A percentile compares a stretch with the other conserved stretches of the same genome.
These are phyloP conservation scores for Exidia glandulosa DNA, from an alignment of 768 basidiomycete species.

Conservation along the genomic window DNA sequence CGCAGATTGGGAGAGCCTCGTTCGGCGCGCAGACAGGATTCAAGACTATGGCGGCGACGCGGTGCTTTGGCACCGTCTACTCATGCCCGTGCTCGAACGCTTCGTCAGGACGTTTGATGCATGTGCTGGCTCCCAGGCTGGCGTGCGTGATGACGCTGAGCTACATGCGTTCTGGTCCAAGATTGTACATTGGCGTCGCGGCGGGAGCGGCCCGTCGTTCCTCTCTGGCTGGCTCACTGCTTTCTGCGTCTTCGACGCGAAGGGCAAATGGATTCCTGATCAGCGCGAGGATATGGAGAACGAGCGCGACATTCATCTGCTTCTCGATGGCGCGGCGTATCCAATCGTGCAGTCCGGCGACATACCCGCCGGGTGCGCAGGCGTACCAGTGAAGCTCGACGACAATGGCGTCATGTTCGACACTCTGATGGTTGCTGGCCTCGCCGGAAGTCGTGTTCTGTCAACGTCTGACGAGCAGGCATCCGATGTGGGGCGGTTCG, in stretches of 20 bases:
- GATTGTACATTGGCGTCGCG: constrained; percentile 1
- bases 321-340: constrained; percentile 7
- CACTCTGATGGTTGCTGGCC: constrained; percentile 20
- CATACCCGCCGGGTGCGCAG: constrained; percentile 20
- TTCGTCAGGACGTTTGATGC: constrained; percentile 20
- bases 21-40: constrained; percentile 27
- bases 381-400: constrained; percentile 18
- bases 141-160: neutral
- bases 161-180: constrained; percentile 12
- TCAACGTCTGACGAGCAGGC: too few relatives aligned
- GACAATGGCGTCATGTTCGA: constrained; percentile 17
- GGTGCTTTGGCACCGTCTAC: constrained; percentile 27
- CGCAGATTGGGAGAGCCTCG: constrained; percentile 28
- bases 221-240: constrained; percentile 8
- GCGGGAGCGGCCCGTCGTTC: constrained; percentile 1
- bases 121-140: constrained; percentile 5
- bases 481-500: too few relatives aligned
- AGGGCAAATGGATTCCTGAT: too few relatives aligned
- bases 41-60: constrained; percentile 25
- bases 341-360: constrained; percentile 6
- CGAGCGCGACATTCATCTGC: too few relatives aligned
- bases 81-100: constrained; percentile 26
- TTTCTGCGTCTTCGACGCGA: constrained; percentile 4
- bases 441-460: too few relatives aligned
- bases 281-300: too few relatives aligned